phyloP scores from a whole-genome alignment of 768 basidiomycete genomes.

The Exidia glandulosa region DNA sequence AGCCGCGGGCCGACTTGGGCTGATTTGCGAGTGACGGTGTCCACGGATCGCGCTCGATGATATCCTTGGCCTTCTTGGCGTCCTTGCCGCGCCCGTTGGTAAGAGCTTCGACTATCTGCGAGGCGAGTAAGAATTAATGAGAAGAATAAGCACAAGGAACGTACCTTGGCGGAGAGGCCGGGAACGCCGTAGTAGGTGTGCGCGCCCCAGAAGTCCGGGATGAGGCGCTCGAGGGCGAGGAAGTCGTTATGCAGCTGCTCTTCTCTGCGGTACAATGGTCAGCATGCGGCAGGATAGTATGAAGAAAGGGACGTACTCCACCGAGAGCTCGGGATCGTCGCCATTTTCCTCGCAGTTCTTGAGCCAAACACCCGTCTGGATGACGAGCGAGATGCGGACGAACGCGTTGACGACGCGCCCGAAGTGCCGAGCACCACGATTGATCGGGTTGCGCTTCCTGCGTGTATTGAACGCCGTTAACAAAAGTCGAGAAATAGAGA shows the following conservation, averaged over 20 bases:
- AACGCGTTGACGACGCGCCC: background rate
- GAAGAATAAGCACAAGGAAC: background rate
- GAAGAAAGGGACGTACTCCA: background rate
- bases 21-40: background rate
- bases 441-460: background rate
- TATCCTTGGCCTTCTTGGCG: background rate
- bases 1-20: background rate
- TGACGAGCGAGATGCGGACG: background rate
- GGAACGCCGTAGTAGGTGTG: too few relatives aligned
- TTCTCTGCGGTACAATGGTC: too few relatives aligned
- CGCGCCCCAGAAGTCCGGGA: too few relatives aligned
- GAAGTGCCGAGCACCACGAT: background rate
- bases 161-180: background rate
- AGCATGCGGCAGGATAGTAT: too few relatives aligned
- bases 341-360: background rate
- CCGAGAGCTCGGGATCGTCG: background rate
- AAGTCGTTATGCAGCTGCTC: too few relatives aligned
- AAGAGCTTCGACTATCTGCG: background rate
- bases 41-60: background rate
- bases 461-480: too few relatives aligned
- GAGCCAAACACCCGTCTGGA: background rate
- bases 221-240: too few relatives aligned
- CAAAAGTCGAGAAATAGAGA: too few relatives aligned
- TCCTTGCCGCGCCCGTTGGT: background rate
- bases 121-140: background rate